Conservation (phyloP, 2,329 filamentous ascomycete genomes). For the Exophiala bonariae region DNA sequence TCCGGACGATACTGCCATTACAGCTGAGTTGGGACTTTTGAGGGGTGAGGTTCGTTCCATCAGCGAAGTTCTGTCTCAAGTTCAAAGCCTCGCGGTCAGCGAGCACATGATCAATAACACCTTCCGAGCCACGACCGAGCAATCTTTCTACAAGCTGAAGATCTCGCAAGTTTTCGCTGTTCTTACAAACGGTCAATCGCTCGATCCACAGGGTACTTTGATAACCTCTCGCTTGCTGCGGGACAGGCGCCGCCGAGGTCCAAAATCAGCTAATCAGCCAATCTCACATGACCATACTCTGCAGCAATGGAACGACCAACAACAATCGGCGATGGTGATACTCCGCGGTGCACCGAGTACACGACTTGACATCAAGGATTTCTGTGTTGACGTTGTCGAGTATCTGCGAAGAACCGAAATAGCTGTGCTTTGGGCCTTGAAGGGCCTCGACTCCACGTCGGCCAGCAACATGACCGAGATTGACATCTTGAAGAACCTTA, state of each 20-base stretch:
- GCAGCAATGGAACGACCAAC: not conserved
- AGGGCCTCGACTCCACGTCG: not conserved
- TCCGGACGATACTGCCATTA: too few relatives aligned
- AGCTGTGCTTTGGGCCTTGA: conserved; percentile 3
- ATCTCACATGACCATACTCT: not conserved
- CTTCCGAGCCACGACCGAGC: too few relatives aligned
- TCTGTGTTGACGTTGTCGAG: conserved; percentile 2
- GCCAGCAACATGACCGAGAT: not conserved
- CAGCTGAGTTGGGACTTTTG: too few relatives aligned
- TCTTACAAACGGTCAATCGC: not conserved
- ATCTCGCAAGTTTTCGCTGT: not conserved
- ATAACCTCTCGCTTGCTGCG: too few relatives aligned
- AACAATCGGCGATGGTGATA: not conserved
- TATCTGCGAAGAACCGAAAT: not conserved
- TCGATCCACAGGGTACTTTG: not conserved
- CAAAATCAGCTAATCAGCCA: not conserved
- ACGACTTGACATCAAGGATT: not conserved
- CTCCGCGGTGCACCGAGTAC: not conserved
- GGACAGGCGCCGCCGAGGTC: not conserved
- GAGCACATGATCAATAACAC: too few relatives aligned
- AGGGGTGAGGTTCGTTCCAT: too few relatives aligned
- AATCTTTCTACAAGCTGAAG: not conserved
- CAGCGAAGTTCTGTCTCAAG: too few relatives aligned
- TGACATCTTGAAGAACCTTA: conserved; percentile 1
- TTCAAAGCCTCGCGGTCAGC: too few relatives aligned